A percentile compares a stretch with the other conserved stretches of the same genome.
These are phyloP conservation scores for Leccinum boreale DNA, from an alignment of 768 basidiomycete genomes.

Conservation along the genomic window DNA sequence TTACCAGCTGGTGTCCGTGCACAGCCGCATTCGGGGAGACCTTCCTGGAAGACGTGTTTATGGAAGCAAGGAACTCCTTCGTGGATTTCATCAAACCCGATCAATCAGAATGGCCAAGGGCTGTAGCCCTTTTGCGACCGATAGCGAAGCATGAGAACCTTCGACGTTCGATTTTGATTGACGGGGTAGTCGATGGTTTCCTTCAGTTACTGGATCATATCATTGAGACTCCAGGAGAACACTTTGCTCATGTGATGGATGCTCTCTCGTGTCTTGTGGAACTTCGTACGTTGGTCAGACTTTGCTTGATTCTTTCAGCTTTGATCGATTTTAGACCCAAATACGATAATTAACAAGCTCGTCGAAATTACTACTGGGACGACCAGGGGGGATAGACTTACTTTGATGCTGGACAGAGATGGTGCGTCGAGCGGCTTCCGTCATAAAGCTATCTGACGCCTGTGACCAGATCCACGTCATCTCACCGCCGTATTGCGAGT, in stretches of 20 bases:
- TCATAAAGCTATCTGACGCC: neutral
- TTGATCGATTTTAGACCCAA: constrained; percentile 2
- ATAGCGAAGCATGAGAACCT: constrained; percentile 12
- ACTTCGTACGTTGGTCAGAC: neutral
- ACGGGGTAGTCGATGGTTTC: constrained; percentile 9
- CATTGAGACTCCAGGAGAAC: neutral
- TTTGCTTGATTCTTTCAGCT: neutral
- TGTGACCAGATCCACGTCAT: constrained; percentile 2
- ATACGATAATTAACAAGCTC: constrained; percentile 2
- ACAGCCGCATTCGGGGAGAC: neutral
- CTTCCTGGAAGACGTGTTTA: constrained; percentile 1
- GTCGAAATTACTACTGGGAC: neutral
- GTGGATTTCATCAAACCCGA: constrained; percentile 2
- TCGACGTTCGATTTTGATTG: constrained; percentile 6
- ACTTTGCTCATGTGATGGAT: constrained; percentile 17
- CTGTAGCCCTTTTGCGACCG: constrained; percentile 15
- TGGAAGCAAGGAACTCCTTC: constrained; percentile 5
- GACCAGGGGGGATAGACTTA: constrained; percentile 2
- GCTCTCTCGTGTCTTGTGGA: constrained; percentile 13
- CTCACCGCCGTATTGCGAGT: constrained; percentile 16
- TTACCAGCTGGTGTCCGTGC: neutral
- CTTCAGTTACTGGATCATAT: constrained; percentile 7
- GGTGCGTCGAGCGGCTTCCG: neutral
- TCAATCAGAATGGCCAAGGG: constrained; percentile 15
- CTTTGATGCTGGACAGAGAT: constrained; percentile 8